These are phyloP conservation scores for Cutaneotrichosporon cutaneum DNA, from an alignment of 1,284 basidiomycete species.

Conservation along the genomic window DNA sequence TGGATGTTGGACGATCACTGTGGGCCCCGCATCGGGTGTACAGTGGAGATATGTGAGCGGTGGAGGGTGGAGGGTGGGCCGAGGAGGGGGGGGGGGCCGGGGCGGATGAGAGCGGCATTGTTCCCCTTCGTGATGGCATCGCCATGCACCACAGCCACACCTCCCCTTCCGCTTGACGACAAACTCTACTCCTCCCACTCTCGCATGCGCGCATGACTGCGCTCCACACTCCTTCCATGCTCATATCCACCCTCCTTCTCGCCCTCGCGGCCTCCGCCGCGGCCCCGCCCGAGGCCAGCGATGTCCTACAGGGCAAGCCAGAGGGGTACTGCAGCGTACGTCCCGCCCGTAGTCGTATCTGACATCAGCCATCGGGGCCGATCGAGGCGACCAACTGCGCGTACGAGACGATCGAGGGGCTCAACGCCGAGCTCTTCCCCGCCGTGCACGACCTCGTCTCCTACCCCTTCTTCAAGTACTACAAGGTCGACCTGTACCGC, in stretches of 20 bases:
- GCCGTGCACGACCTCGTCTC: conserved; percentile 76
- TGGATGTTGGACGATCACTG: background rate
- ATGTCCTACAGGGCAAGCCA: conserved; percentile 51
- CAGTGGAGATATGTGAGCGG: too few relatives aligned
- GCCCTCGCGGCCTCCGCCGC: conserved; percentile 6
- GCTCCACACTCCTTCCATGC: conserved; percentile 4
- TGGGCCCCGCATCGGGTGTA: too few relatives aligned
- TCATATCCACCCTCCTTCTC: background rate
- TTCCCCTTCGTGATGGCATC: too few relatives aligned
- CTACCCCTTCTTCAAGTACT: conserved; percentile 94
- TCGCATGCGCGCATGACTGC: background rate
- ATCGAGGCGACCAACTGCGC: conserved; percentile 95
- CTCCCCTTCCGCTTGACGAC: background rate
- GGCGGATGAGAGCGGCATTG: too few relatives aligned
- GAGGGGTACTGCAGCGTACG: conserved; percentile 52
- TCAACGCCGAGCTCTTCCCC: conserved; percentile 73
- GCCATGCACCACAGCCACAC: background rate
- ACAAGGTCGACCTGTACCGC: conserved; percentile 88
- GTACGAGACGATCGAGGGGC: conserved; percentile 88
- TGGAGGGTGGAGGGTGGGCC: too few relatives aligned
- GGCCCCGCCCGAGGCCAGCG: conserved; percentile 37
- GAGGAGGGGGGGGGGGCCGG: too few relatives aligned
- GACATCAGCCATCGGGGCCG: conserved; percentile 78
- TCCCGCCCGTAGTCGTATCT: background rate
- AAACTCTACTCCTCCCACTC: background rate